A percentile compares a stretch with the other conserved stretches of the same genome.
phyloP scores from a whole-genome alignment of 148 eudicot species.

The Fagopyrum esculentum region DNA sequence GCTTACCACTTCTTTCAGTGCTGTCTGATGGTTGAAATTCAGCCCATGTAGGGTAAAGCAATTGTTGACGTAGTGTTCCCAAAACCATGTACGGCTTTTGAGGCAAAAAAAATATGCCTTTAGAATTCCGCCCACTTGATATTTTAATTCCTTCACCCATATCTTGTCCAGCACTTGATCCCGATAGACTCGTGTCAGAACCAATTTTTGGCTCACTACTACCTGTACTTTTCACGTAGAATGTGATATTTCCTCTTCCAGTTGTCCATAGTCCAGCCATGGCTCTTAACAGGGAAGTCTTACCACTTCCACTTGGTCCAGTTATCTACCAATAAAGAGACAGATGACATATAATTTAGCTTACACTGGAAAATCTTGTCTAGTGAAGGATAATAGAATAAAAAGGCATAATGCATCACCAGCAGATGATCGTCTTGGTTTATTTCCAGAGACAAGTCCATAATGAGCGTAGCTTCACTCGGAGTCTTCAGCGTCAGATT shows the following conservation, averaged over 20 bases:
- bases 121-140: slow-evolving; percentile 34
- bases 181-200: slow-evolving; percentile 18
- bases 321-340: slow-evolving; percentile 46
- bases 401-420: slow-evolving; percentile 31
- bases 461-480: slow-evolving; percentile 52
- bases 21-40: slow-evolving; percentile 32
- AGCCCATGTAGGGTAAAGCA: slow-evolving; percentile 93
- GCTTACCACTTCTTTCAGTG: slow-evolving; percentile 47
- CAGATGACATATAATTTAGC: slow-evolving; percentile 15
- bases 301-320: slow-evolving; percentile 98
- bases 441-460: slow-evolving; percentile 64
- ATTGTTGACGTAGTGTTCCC: slow-evolving; percentile 94
- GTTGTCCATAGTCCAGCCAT: slow-evolving; percentile 94
- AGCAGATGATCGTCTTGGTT: slow-evolving; percentile 67
- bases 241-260: slow-evolving; percentile 73
- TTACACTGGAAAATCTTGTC: not conserved
- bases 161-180: slow-evolving; percentile 15
- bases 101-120: slow-evolving; percentile 84
- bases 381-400: slow-evolving; percentile 14
- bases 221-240: slow-evolving; percentile 34
- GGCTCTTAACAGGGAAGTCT: slow-evolving; percentile 90
- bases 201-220: slow-evolving; percentile 19
- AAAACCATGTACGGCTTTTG: slow-evolving; percentile 95
- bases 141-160: slow-evolving; percentile 21
- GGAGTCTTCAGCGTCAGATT: slow-evolving; percentile 75